Conservation (phyloP, 1,284 basidiomycete genomes). For the Cutaneotrichosporon sp. region DNA sequence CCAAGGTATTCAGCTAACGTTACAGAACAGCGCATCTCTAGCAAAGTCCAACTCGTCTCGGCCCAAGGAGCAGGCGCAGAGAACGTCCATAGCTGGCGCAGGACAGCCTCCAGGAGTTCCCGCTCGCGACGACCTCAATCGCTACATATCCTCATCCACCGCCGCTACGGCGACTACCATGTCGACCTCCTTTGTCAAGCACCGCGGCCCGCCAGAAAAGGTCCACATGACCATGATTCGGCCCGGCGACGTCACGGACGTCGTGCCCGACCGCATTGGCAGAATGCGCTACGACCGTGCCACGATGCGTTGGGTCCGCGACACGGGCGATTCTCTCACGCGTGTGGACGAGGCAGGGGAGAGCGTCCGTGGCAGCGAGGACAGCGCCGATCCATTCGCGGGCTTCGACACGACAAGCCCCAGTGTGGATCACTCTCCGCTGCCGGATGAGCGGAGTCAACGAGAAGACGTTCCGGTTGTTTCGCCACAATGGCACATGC, state of each 20-base stretch:
- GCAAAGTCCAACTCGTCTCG: background rate
- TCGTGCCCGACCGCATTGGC: slow-evolving; percentile 67
- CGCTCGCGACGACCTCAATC: slow-evolving; percentile 63
- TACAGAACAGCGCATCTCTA: background rate
- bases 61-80: background rate
- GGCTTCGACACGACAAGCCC: slow-evolving; percentile 62
- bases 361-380: slow-evolving; percentile 49
- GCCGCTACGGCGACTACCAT: slow-evolving; percentile 63
- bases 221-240: slow-evolving; percentile 55
- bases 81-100: slow-evolving; percentile 5
- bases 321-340: slow-evolving; percentile 34
- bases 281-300: slow-evolving; percentile 78
- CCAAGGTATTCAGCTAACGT: no score
- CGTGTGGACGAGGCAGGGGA: slow-evolving; percentile 40
- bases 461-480: no score
- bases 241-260: slow-evolving; percentile 62
- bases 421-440: background rate
- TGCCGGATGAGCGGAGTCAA: background rate
- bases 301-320: slow-evolving; percentile 77
- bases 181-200: slow-evolving; percentile 76
- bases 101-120: slow-evolving; percentile 9
- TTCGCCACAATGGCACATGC: background rate
- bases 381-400: slow-evolving; percentile 76
- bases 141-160: slow-evolving; percentile 64
- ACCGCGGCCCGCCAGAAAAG: slow-evolving; percentile 54